Evolutionary conservation across 345 rosid species (phyloP).

Genomic region (Melaleuca alternifolia): DNA sequence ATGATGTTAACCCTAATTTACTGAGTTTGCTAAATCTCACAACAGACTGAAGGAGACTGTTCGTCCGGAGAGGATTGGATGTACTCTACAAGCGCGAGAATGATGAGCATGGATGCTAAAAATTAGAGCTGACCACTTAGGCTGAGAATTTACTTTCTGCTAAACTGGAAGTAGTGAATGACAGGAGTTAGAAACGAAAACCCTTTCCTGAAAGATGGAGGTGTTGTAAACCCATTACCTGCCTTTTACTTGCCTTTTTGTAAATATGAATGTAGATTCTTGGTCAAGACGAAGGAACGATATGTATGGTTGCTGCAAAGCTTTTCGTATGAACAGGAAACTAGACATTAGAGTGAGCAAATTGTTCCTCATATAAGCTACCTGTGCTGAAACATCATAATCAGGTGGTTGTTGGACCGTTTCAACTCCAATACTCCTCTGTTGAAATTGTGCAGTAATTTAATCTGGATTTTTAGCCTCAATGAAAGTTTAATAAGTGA

Average conservation of each 20-base stretch:
- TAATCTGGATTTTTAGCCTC: not conserved
- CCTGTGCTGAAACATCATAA: not conserved
- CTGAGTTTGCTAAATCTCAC: not conserved
- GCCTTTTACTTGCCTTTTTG: not conserved
- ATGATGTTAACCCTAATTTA: not conserved
- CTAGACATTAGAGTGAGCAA: not conserved
- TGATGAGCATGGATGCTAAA: not conserved
- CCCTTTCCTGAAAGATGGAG: not conserved
- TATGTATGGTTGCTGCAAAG: not conserved
- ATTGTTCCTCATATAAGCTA: not conserved
- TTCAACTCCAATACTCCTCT: not conserved
- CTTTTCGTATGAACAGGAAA: not conserved
- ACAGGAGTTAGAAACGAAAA: not conserved
- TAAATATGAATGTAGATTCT: not conserved
- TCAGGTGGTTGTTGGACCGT: not conserved
- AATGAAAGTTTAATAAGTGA: not conserved
- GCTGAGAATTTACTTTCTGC: not conserved
- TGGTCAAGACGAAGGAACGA: not conserved
- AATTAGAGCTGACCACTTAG: not conserved
- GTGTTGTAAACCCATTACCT: not conserved
- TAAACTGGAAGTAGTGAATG: not conserved
- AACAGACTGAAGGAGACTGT: not conserved
- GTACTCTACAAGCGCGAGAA: not conserved
- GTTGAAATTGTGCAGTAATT: not conserved
- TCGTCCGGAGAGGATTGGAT: not conserved